Conservation (phyloP, 2,329 filamentous ascomycete genomes). For the Arthroderma sp. region DNA sequence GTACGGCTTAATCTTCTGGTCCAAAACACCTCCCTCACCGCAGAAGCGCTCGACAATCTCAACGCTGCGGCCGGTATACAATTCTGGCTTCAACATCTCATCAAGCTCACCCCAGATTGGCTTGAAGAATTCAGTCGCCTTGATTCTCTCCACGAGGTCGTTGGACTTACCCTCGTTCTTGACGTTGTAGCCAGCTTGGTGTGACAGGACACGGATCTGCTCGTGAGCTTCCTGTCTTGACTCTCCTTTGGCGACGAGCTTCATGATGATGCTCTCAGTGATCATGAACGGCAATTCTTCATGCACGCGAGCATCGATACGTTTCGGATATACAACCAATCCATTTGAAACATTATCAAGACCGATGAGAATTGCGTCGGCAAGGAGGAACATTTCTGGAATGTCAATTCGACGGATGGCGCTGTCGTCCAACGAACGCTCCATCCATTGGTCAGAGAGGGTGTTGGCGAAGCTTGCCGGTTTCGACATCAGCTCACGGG, state of each 20-base stretch:
- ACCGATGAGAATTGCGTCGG: conserved; percentile 54
- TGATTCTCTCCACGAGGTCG: conserved; percentile 69
- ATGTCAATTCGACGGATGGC: conserved; percentile 40
- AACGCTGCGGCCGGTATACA: conserved; percentile 43
- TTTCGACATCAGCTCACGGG: conserved; percentile 42
- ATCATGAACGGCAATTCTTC: conserved; percentile 81
- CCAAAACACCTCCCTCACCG: conserved; percentile 7
- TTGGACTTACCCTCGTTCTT: conserved; percentile 63
- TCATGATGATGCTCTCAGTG: conserved; percentile 63
- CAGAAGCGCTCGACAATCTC: conserved; percentile 42
- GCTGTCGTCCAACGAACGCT: conserved; percentile 61
- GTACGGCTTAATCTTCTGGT: conserved; percentile 8
- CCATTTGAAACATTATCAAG: conserved; percentile 56
- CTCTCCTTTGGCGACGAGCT: conserved; percentile 54
- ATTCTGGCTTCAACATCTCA: conserved; percentile 49
- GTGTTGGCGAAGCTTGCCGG: conserved; percentile 50
- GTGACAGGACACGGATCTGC: conserved; percentile 68
- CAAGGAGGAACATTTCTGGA: conserved; percentile 54
- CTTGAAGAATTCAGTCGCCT: conserved; percentile 56
- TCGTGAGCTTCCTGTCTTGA: conserved; percentile 76
- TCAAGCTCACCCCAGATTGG: conserved; percentile 58
- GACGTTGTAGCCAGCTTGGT: conserved; percentile 58
- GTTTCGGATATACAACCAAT: conserved; percentile 64
- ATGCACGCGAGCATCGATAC: conserved; percentile 54
- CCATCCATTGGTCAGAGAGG: conserved; percentile 61